Evolutionary conservation across 2,329 filamentous ascomycete species (phyloP).

Genomic region (Magnaporthales sp.): DNA sequence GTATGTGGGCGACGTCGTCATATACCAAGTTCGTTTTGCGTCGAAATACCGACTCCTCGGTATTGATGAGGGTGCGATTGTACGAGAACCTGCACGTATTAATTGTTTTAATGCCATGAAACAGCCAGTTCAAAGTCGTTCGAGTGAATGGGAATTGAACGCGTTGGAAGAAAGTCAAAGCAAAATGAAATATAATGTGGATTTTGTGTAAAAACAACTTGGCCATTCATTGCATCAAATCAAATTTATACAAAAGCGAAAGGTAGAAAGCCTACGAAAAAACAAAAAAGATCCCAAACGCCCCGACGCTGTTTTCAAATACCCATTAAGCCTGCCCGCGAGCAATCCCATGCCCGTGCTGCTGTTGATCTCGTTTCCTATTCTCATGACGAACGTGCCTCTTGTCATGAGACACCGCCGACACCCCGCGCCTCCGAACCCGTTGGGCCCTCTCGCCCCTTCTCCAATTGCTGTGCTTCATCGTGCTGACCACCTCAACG

Average conservation of each 20-base stretch:
- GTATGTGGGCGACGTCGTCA: too few species aligned
- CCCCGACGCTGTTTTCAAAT: not conserved
- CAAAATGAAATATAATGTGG: too few species aligned
- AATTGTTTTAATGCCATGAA: too few species aligned
- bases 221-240: not conserved
- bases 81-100: too few species aligned
- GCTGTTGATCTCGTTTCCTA: not conserved
- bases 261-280: not conserved
- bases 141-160: too few species aligned
- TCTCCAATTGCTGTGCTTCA: not conserved
- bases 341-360: not conserved
- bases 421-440: not conserved
- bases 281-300: not conserved
- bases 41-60: too few species aligned
- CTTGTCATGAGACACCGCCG: not conserved
- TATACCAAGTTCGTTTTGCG: too few species aligned
- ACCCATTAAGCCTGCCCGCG: not conserved
- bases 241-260: not conserved
- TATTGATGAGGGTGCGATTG: too few species aligned
- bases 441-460: not conserved
- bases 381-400: not conserved
- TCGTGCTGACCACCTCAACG: not conserved
- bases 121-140: too few species aligned
- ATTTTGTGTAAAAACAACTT: not conserved
- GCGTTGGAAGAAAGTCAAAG: too few species aligned